Evolutionary conservation across 139 green algal genomes (phyloP).

Genomic region (Gonium pectorale): DNA sequence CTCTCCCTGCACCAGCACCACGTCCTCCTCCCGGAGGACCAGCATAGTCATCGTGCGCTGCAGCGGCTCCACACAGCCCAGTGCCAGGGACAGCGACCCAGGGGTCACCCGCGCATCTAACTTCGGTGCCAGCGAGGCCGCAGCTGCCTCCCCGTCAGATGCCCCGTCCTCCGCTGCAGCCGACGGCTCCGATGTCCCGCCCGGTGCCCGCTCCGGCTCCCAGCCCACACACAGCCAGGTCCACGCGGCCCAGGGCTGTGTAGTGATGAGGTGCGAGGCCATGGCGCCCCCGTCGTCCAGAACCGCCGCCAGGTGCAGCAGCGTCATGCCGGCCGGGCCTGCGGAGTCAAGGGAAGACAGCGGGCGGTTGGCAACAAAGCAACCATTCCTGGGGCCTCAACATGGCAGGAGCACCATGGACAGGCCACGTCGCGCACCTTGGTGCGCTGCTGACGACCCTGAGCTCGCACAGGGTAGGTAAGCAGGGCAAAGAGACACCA

Average conservation of each 20-base stretch:
- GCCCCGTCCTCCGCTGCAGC: not conserved
- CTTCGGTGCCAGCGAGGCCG: not conserved
- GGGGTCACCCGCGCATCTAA: not conserved
- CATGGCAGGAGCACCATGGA: not conserved
- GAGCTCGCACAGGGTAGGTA: not conserved
- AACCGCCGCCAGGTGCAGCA: constrained; percentile 35
- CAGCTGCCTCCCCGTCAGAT: not conserved
- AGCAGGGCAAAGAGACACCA: not conserved
- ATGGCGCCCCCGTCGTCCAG: constrained; percentile 32
- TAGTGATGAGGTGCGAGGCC: constrained; percentile 1
- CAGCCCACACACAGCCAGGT: constrained; percentile 25
- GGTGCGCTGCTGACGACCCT: not conserved
- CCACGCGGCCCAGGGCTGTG: constrained; percentile 33
- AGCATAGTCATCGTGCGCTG: not conserved
- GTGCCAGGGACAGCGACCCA: constrained; percentile 19
- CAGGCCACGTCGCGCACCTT: not conserved
- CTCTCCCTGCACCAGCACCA: not conserved
- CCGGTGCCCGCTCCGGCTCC: not conserved
- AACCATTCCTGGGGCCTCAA: too few species aligned
- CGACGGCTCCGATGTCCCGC: not conserved
- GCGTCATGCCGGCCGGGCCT: constrained; percentile 28
- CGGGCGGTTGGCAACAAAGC: too few species aligned
- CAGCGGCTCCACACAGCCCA: not conserved
- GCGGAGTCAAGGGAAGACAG: not conserved
- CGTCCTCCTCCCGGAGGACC: constrained; percentile 2